Conservation (phyloP, 2,329 filamentous ascomycete genomes). For the Trichoderma sp. region DNA sequence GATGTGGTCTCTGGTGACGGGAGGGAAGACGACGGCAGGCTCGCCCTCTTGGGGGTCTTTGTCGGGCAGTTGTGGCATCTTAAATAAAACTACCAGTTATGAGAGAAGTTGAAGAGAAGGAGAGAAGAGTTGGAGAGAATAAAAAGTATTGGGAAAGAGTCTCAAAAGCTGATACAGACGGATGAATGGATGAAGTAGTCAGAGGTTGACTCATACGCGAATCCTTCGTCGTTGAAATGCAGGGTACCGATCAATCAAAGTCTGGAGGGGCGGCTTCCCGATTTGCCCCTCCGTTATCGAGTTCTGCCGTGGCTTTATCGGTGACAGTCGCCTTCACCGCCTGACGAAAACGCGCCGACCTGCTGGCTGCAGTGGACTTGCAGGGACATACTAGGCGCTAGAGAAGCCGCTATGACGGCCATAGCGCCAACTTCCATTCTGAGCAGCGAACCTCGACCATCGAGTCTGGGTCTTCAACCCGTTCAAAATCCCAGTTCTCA, state of each 20-base stretch:
- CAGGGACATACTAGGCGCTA: too few relatives aligned
- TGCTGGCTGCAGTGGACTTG: slow-evolving; percentile 12
- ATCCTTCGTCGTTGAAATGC: neutral
- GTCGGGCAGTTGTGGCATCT: slow-evolving; percentile 43
- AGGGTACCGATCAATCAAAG: slow-evolving; percentile 21
- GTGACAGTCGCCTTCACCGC: slow-evolving; percentile 1
- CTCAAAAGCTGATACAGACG: neutral
- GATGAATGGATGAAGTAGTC: neutral
- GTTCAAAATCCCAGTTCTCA: neutral
- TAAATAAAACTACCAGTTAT: neutral
- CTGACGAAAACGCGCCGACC: neutral
- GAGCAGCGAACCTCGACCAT: neutral
- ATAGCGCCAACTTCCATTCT: neutral
- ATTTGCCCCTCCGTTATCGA: slow-evolving; percentile 33
- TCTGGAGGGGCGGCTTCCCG: neutral
- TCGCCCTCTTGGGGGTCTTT: slow-evolving; percentile 30
- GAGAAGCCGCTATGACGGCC: slow-evolving; percentile 12
- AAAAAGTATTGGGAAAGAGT: neutral
- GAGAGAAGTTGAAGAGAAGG: neutral
- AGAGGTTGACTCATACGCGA: slow-evolving; percentile 23
- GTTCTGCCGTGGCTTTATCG: slow-evolving; percentile 35
- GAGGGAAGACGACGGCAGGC: slow-evolving; percentile 68
- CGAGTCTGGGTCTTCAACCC: neutral
- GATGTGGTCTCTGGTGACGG: slow-evolving; percentile 82
- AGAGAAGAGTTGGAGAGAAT: neutral